Conservation (phyloP, 805 yeast species). For the Spathaspora passalidarum region DNA sequence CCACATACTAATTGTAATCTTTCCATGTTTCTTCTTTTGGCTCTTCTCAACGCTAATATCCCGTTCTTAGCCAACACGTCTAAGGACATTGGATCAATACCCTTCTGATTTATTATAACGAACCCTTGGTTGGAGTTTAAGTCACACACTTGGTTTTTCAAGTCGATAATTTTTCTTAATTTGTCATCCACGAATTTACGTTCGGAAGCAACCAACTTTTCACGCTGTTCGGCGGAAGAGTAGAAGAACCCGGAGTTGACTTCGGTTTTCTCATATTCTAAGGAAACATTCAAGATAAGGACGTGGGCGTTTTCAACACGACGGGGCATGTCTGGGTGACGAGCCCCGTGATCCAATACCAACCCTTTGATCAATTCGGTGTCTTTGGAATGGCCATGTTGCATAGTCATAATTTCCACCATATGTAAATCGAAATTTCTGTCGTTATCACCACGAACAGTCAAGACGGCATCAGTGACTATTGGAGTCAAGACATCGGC, state of each 20-base stretch:
- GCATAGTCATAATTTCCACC: constrained; percentile 99
- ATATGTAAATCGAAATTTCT: constrained; percentile 79
- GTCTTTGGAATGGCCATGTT: constrained; percentile 81
- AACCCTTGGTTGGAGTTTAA: constrained; percentile 70
- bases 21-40: constrained; percentile 99
- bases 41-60: constrained; percentile 93
- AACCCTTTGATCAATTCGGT: constrained; percentile 83
- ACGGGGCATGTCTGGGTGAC: constrained; percentile 99
- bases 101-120: constrained; percentile 96
- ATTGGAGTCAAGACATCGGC: constrained; percentile 85
- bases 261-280: constrained; percentile 97
- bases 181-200: constrained; percentile 93
- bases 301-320: constrained; percentile 78
- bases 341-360: constrained; percentile 96
- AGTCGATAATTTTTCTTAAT: constrained; percentile 83
- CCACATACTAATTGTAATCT: constrained; percentile 94
- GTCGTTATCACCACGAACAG: constrained; percentile 51
- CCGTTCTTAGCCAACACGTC: constrained; percentile 91
- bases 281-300: constrained; percentile 84
- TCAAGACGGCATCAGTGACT: constrained; percentile 92
- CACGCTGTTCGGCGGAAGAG: constrained; percentile 94
- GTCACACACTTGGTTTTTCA: constrained; percentile 89
- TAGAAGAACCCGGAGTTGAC: constrained; percentile 95
- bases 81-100: constrained; percentile 96
- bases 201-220: constrained; percentile 88